Evolutionary conservation across 2,329 filamentous ascomycete genomes (phyloP), one percentile per base, ranked within the genome.

Genomic region (Aspergillus fischeri): DNA sequence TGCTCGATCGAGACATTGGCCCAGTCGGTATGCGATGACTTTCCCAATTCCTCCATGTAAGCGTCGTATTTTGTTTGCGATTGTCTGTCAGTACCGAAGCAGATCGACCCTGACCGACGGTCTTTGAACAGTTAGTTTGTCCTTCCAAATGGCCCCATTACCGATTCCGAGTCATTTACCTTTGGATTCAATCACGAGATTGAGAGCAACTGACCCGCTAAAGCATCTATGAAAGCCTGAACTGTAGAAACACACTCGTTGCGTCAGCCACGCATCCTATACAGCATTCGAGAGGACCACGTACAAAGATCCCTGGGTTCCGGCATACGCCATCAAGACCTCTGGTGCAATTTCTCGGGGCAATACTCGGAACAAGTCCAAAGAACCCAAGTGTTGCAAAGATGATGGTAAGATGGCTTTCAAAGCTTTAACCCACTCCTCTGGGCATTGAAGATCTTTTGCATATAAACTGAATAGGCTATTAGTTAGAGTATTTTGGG

Each of bases 281-380:
- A 50, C 38, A 49, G 28, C 25, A 27, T 35, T n/a, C 49, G 49
- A 42, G 2, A 29, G 11, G 28, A n/a, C 14, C 32, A 60, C 66
- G 11, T 56, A 69, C 66, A 65, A 67, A 29, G 67, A 70, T 38
- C 66, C 70, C 55, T 69, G 65, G 47, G 69, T 71, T 3, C 72
- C 72, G 35, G 73, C 66, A 61, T 73, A 73, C 27, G 68, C 71
- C 72, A 74, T 73, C 64, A 73, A 67, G 25, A 73, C 72, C 53
- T 74, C 72, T 52, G 71, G 71, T 7, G 67, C 54, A 9, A 68
- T 69, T 49, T 70, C 71, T 25, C 66, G 66, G 21, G 72, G 71
- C 20, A 74, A 59, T 62, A 66, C 70, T 53, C 70, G 69, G 56
- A 73, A 73, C 20, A 73, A 58, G 51, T 73, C 70, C 48, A 73